Conservation (phyloP, 257 asterid genomes). For the Gentiana straminea region DNA sequence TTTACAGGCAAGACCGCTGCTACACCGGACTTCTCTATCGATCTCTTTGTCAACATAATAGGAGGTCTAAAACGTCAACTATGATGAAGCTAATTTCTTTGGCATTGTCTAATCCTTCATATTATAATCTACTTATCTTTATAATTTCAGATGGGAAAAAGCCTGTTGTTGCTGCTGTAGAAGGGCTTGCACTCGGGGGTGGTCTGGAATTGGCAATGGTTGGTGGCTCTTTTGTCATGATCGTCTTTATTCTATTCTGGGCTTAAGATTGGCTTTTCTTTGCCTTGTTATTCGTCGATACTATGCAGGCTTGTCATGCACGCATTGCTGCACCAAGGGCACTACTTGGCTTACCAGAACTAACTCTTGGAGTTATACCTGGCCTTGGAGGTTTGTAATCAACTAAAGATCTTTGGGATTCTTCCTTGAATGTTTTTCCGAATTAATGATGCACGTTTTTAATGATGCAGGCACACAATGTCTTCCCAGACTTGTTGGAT, state of each 20-base stretch:
- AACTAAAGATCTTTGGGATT: slow-evolving; percentile 3
- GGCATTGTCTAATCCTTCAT: slow-evolving; percentile 9
- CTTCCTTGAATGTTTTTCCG: no score
- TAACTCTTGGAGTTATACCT: slow-evolving; percentile 88
- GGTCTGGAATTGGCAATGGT: slow-evolving; percentile 95
- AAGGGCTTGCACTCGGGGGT: slow-evolving; percentile 98
- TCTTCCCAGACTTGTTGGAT: slow-evolving; percentile 91
- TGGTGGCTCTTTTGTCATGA: slow-evolving; percentile 14
- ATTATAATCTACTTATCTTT: slow-evolving; percentile 15
- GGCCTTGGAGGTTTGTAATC: slow-evolving; percentile 75
- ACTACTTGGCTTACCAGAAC: slow-evolving; percentile 91
- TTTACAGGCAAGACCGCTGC: slow-evolving; percentile 65
- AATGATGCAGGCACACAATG: slow-evolving; percentile 76
- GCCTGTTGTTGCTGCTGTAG: slow-evolving; percentile 88
- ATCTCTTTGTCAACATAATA: slow-evolving; percentile 37
- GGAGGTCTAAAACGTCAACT: slow-evolving; percentile 44
- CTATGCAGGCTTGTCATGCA: slow-evolving; percentile 81
- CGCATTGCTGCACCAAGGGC: slow-evolving; percentile 81
- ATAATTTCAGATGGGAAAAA: slow-evolving; percentile 62
- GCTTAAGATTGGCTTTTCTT: neutral
- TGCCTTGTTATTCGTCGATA: slow-evolving; percentile 7
- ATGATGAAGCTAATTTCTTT: neutral
- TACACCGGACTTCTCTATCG: slow-evolving; percentile 61
- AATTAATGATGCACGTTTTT: neutral
- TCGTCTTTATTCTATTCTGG: neutral